A percentile compares a stretch with the other conserved stretches of the same genome.
phyloP scores from a whole-genome alignment of 805 yeast genomes.

The Saturnispora saitoi region DNA sequence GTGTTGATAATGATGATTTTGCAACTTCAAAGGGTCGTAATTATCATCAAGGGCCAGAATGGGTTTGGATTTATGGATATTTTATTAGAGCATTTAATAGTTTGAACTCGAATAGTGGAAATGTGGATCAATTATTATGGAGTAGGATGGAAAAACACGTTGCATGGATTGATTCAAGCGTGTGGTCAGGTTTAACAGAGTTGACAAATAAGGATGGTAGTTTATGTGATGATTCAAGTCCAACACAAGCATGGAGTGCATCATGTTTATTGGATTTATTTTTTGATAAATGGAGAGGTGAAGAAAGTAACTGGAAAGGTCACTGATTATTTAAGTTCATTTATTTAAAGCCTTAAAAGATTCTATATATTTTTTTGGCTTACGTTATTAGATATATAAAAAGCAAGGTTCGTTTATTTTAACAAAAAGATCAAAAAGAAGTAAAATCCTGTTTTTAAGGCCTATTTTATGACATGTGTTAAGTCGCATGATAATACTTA shows the following conservation, averaged over 20 bases:
- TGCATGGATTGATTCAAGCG: slow-evolving; percentile 61
- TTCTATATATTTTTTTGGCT: not conserved
- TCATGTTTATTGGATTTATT: slow-evolving; percentile 78
- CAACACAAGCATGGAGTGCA: slow-evolving; percentile 96
- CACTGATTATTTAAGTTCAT: not conserved
- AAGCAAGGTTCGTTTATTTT: not conserved
- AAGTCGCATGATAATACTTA: no score
- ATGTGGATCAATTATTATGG: slow-evolving; percentile 34
- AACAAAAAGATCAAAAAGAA: not conserved
- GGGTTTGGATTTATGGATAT: slow-evolving; percentile 91
- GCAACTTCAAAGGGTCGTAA: slow-evolving; percentile 93
- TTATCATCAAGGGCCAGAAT: slow-evolving; percentile 98
- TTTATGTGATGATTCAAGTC: slow-evolving; percentile 77
- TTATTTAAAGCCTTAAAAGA: not conserved
- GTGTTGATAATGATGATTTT: slow-evolving; percentile 76
- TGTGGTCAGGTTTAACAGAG: slow-evolving; percentile 93
- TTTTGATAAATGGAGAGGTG: slow-evolving; percentile 45
- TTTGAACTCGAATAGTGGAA: slow-evolving; percentile 32
- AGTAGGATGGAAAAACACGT: slow-evolving; percentile 56
- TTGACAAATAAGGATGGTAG: slow-evolving; percentile 83
- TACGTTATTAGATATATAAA: not conserved
- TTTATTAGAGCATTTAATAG: slow-evolving; percentile 69
- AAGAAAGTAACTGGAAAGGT: slow-evolving; percentile 9
- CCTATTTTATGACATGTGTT: no score
- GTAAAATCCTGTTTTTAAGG: no score